Evolutionary conservation across 768 basidiomycete species (phyloP), one percentile per base, ranked within the genome.

Genomic region (Auriscalpium microsporum): DNA sequence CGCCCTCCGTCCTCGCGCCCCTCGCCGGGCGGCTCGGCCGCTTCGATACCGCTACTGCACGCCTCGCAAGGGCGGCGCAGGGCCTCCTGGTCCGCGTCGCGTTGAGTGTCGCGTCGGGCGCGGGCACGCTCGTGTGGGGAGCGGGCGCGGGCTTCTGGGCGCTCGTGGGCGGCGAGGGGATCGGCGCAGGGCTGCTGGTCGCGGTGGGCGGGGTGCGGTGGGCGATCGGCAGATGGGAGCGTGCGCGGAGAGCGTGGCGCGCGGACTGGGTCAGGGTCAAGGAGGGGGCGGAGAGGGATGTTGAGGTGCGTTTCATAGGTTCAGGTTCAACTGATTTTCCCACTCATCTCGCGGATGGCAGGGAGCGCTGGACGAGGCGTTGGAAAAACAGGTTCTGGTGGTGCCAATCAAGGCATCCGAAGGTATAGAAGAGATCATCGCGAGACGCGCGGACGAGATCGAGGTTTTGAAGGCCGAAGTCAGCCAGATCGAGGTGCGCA

Each of bases 221-320:
- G 58, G 62, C 62, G 13, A 53, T 67, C 16, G 61, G 62, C 34
- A 54, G 56, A 50, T 70, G 67, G 68, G 65, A 69, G 10, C 61
- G 57, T 42, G 64, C 60, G 37, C 61, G 64, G 55, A 57, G 45
- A 47, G 53, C 47, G 35, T 70, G 64, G 64, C 65, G 62, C 61
- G 55, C 56, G 8, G 67, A 65, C 40, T 70, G 67, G 67, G 28
- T 40, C n/a, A 54, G 69, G 19, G 61, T 67, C 2, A 57, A 56
- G 35, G 59, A 64, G 50, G 66, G 67, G 1, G 61, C 67, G 4
- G 66, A 65, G 53, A 52, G 69, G 34, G 69, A 70, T 37, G 53
- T 68, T 19, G 54, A 66, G 65, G 60, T 55, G 37, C 21, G 52
- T 48, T 8, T 28, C 5, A 14, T 23, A 5, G 7, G 17, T 34